Evolutionary conservation across 129 eudicot species (phyloP).

Genomic region (Saussurea involucrata): DNA sequence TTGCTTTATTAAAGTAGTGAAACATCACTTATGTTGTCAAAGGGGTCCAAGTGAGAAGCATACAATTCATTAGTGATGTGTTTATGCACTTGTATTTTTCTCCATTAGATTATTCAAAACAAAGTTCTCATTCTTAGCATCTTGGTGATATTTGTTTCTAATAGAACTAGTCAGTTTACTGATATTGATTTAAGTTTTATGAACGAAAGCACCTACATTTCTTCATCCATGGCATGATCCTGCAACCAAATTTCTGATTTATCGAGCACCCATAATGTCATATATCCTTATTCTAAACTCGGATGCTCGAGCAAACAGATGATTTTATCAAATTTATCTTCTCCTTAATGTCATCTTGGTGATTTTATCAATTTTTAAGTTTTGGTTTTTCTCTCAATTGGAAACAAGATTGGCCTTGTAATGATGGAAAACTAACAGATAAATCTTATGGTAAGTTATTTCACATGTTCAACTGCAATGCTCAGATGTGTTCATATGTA

Average conservation of each 20-base stretch:
- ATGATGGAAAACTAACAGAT: neutral
- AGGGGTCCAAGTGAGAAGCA: conserved; percentile 13
- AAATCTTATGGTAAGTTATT: neutral
- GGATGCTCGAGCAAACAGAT: neutral
- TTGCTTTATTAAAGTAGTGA: conserved; percentile 27
- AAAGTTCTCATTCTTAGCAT: neutral
- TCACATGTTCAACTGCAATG: neutral
- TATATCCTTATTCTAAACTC: neutral
- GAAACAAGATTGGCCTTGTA: neutral
- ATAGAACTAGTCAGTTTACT: neutral
- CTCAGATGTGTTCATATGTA: conserved; percentile 1
- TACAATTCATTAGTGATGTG: conserved; percentile 10
- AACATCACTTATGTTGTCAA: conserved; percentile 16
- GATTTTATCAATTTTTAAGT: neutral
- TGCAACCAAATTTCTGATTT: neutral
- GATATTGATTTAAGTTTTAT: neutral
- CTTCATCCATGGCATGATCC: neutral
- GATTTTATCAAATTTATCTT: neutral
- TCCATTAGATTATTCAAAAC: neutral
- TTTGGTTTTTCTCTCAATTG: neutral
- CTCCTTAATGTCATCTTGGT: neutral
- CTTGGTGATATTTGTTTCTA: neutral
- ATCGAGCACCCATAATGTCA: neutral
- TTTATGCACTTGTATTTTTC: neutral
- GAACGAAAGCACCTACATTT: neutral